Base-by-base conservation (phyloP, 2,329 filamentous ascomycete species). In the Westerdykella sp. region DNA sequence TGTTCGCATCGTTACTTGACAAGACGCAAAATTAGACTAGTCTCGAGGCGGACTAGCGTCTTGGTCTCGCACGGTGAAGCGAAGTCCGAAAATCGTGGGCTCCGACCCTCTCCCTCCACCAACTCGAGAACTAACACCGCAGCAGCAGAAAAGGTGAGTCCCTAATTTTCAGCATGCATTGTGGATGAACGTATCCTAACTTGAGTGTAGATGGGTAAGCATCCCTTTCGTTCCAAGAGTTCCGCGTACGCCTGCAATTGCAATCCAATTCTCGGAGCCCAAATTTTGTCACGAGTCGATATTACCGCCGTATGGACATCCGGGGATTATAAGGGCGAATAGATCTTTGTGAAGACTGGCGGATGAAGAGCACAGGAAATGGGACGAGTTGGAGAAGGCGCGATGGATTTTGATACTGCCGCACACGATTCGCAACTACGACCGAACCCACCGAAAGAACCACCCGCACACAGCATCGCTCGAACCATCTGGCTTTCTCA, bases 161-260 rank as follows among this genome's bases (percentile, higher is more conserved):
- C 14, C 40, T 42, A 13, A 18, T 15, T 7, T 5, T 28, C 28
- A 39, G 41, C 41, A 37, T 58, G 40, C 48, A 46, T 42, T 4
- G 16, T 22, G 16, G 10, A 18, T 44, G 18, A 21, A 21, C 4
- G 18, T 21, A 40, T 54, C 45, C 59, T 65, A 52, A 68, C 66
- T 65, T 46, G 59, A 50, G 44, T 58, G 51, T 62, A 81, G 78
- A 82, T 82, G 79, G 78, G 79, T 82, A 76, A 79, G 79, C 75
- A 65, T 44, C 49, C 47, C 46, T 46, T 48, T 50, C 45, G 49
- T 52, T 57, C 56, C 56, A 37, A 35, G 38, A 44, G 41, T 46
- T 16, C 36, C 46, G 21, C 38, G 43, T 43, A 44, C 40, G 50
- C 55, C 59, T 59, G 61, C 60, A 59, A 59, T 63, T 63, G 63